Base-by-base conservation (phyloP, 495 filamentous ascomycete species). In the Penicillium lividum region DNA sequence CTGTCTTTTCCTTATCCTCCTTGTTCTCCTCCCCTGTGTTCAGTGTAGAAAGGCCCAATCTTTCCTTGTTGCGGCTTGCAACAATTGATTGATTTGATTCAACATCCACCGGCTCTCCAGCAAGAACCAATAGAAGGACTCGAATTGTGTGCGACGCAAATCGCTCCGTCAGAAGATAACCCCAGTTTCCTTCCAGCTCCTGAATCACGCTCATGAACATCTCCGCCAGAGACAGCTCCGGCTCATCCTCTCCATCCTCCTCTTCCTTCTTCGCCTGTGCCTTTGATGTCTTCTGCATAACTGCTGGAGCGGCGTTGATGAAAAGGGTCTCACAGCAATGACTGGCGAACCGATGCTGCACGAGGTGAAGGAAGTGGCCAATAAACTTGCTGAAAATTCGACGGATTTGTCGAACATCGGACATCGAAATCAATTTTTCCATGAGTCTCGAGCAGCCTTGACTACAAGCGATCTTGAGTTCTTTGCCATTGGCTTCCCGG, bases 281-380 rank as follows among this genome's bases (percentile, higher is more conserved):
- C 31, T 82, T 83, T 10, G 78, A 70, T 33, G 82, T 75, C 51
- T 80, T 82, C 59, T 87, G 75, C 22, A 87, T 89, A 27, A 96
- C 88, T 7, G 89, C 76, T 0, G 89, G 86, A 16, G 92, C 93
- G 8, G 89, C 87, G 54, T 88, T 83, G 36, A 92, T 77, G 65
- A 98, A 97, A 9, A 98, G 79, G 15, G 89, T 92, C 76, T 98
- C 94, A 72, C 93, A 97, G 68, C 93, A 98, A 74, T 98, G 94
- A 52, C 90, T 91, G 4, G 94, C 94, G 68, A 98, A 98, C 29
- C 93, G 88, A 71, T 98, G 94, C 65, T 94, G 92, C 25, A 97
- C 84, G 30, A 97, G 81, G 64, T 90, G 84, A 51, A 96, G 70
- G 73, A 97, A 97, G 66, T 98, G 88, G n/a, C 89, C 88, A 43